Percentiles rank a stretch among this genome's conserved stretches.
phyloP scores from a whole-genome alignment of 257 asterid genomes.

The Verbascum thapsus region DNA sequence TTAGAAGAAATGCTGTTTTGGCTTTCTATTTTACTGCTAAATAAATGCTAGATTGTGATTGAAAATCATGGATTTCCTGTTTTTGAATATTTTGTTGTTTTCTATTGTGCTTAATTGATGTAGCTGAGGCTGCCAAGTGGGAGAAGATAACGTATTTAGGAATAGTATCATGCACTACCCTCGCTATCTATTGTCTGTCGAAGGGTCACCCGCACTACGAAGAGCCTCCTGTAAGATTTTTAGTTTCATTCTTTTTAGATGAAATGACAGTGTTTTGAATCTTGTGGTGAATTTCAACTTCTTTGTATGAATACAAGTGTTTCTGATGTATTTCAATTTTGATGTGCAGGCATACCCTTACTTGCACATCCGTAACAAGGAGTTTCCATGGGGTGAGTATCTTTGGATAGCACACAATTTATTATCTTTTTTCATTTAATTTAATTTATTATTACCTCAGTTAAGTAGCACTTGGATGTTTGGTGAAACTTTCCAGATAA shows the following conservation, averaged over 20 bases:
- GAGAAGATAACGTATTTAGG: conserved; percentile 76
- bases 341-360: conserved; percentile 65
- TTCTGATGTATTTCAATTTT: conserved; percentile 20
- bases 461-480: too few relatives aligned
- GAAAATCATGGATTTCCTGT: background rate
- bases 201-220: conserved; percentile 78
- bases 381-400: conserved; percentile 82
- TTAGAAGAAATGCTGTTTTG: background rate
- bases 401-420: too few relatives aligned
- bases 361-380: conserved; percentile 80
- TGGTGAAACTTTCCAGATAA: too few relatives aligned
- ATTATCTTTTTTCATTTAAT: too few relatives aligned
- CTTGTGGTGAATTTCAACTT: conserved; percentile 8
- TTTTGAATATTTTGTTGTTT: background rate
- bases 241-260: background rate
- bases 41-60: background rate
- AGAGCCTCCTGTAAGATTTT: conserved; percentile 70
- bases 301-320: too few relatives aligned
- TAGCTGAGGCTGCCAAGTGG: conserved; percentile 92
- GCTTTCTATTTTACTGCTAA: conserved; percentile 3
- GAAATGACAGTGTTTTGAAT: background rate
- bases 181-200: conserved; percentile 53
- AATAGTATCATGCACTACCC: conserved; percentile 46
- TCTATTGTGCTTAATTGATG: conserved; percentile 14
- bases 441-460: too few relatives aligned